Base-by-base conservation (phyloP, 2,329 filamentous ascomycete species). In the Curvularia verruculosa region DNA sequence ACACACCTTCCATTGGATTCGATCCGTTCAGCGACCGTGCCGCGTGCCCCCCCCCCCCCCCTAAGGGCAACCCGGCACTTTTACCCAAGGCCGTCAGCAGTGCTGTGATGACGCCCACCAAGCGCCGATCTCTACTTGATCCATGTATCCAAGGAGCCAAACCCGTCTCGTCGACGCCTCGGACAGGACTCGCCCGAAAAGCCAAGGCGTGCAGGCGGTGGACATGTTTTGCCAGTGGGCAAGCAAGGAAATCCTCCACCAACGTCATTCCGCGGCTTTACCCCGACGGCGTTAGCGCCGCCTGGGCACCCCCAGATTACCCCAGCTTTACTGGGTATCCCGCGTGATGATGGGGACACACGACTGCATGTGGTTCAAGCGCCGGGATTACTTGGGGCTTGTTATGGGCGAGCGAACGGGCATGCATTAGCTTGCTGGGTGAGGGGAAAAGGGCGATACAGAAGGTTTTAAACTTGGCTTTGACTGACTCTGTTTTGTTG, bases 141-240 rank as follows among this genome's bases (percentile, higher is more conserved):
- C 28, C 28, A 29, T 29, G 28, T 12, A 29, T 3, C 28, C n/a
- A n/a, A n/a, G n/a, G n/a, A n/a, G n/a, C n/a, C n/a, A n/a, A n/a
- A n/a, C n/a, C n/a, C n/a, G n/a, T n/a, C n/a, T n/a, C n/a, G n/a
- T n/a, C n/a, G n/a, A n/a, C n/a, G 37, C 37, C 9, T 40, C 37
- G 37, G 37, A 5, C 37, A 12, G 1, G 8, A 40, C 19, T 40
- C 61, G 34, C 58, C 61, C 63, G 59, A 53, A n/a, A 39, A n/a
- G 31, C 31, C 31, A 34, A 34, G 31, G 28, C 28, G 12, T 3
- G 13, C 31, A 34, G 3, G 12, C 31, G 31, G 6, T 29, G n/a
- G n/a, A n/a, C n/a, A n/a, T n/a, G n/a, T n/a, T n/a, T n/a, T n/a
- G n/a, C n/a, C n/a, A n/a, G n/a, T n/a, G n/a, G n/a, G n/a, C n/a